These are phyloP conservation scores for Trichomonas gallinae DNA, from an alignment of 208 protist species.

Conservation along the genomic window DNA sequence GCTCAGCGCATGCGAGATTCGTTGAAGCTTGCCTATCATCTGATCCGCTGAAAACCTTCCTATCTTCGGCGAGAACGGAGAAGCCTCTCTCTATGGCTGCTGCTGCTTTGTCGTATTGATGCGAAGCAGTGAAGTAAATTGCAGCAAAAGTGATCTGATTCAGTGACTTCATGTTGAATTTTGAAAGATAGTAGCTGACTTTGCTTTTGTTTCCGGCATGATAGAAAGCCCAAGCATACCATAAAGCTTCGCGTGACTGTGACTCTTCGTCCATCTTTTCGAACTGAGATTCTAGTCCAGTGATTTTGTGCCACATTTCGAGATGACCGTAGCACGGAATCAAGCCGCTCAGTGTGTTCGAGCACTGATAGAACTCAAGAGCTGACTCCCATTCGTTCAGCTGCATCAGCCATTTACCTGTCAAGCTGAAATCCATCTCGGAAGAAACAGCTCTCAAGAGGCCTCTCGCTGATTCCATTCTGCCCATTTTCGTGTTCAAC, in stretches of 20 bases:
- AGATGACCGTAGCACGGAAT: not conserved
- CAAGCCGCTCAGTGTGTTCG: not conserved
- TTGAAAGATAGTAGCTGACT: not conserved
- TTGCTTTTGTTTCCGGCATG: not conserved
- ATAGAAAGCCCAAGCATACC: not conserved
- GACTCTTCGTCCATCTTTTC: not conserved
- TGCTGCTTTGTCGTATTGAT: not conserved
- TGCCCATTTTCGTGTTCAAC: not conserved
- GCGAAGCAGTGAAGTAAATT: not conserved
- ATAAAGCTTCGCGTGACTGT: not conserved
- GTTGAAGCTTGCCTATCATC: not conserved
- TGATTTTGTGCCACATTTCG: not conserved
- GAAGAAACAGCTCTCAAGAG: not conserved
- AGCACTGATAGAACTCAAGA: not conserved
- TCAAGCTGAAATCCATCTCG: not conserved
- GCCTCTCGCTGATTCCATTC: conserved; percentile 8
- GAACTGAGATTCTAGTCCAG: not conserved
- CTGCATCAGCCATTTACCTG: not conserved
- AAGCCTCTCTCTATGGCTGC: not conserved
- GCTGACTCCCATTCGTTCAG: not conserved
- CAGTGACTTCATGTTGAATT: not conserved
- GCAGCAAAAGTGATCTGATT: not conserved
- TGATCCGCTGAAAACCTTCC: not conserved
- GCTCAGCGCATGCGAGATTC: not conserved
- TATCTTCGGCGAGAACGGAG: not conserved